Evolutionary conservation across 495 filamentous ascomycete genomes (phyloP).

Genomic region (Aspergillus haitiensis): DNA sequence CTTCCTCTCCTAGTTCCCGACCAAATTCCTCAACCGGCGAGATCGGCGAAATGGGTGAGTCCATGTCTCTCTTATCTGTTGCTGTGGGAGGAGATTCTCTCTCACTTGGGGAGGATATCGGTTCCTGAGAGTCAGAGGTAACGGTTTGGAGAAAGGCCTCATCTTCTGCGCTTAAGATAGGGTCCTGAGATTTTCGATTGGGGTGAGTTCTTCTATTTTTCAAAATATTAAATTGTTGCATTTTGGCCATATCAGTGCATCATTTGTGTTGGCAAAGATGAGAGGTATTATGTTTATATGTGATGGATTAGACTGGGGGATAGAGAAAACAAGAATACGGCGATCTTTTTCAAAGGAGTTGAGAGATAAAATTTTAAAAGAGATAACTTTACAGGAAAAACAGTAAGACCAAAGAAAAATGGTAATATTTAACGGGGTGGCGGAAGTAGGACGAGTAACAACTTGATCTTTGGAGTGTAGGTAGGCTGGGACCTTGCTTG

Average conservation of each 20-base stretch:
- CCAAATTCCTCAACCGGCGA: constrained; percentile 42
- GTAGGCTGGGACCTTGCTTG: not conserved
- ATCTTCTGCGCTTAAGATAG: constrained; percentile 55
- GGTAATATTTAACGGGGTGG: not conserved
- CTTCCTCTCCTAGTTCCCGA: constrained; percentile 40
- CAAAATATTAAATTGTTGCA: constrained; percentile 50
- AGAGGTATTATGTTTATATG: not conserved
- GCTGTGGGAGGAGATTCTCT: too few species aligned
- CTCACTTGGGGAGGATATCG: not conserved
- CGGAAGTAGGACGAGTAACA: not conserved
- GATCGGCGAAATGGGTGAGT: constrained; percentile 25
- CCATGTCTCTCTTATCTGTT: too few species aligned
- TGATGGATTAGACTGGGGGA: not conserved
- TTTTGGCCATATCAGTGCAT: constrained; percentile 18
- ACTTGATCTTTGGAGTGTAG: not conserved
- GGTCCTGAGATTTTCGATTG: constrained; percentile 40
- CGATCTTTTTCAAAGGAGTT: not conserved
- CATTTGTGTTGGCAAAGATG: not conserved
- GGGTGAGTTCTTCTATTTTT: constrained; percentile 35
- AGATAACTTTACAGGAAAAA: not conserved
- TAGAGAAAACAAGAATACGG: too few species aligned
- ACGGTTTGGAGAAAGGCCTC: constrained; percentile 56
- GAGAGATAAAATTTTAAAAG: not conserved
- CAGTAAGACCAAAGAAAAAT: not conserved
- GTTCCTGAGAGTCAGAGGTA: constrained; percentile 32